A percentile compares a stretch with the other conserved stretches of the same genome.
Evolutionary conservation across 176 grass and related monocot genomes (phyloP).

Genomic region (Bolboschoenus planiculmis): DNA sequence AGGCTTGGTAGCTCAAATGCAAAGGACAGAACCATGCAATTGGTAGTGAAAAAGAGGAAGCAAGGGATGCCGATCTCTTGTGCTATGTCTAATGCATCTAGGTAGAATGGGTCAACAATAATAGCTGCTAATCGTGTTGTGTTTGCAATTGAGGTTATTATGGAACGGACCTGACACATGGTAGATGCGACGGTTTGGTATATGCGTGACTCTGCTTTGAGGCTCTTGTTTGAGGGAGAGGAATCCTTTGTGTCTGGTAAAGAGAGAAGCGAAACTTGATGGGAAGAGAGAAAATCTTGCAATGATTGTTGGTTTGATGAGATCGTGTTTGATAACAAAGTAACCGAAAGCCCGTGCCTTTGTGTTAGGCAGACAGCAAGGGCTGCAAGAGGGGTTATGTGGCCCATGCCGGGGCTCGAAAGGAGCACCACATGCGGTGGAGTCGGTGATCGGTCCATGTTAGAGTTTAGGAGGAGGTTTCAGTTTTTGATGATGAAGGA

Average conservation of each 20-base stretch:
- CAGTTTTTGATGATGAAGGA: too few species aligned
- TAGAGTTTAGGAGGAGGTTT: too few species aligned
- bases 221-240: slow-evolving; percentile 7
- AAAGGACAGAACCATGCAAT: slow-evolving; percentile 44
- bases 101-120: slow-evolving; percentile 37
- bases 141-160: background rate
- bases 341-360: slow-evolving; percentile 22
- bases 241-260: slow-evolving; percentile 39
- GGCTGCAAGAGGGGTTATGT: slow-evolving; percentile 51
- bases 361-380: slow-evolving; percentile 40
- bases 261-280: slow-evolving; percentile 23
- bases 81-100: slow-evolving; percentile 45
- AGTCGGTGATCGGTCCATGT: too few species aligned
- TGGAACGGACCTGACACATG: background rate
- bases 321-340: slow-evolving; percentile 38
- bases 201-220: slow-evolving; percentile 42
- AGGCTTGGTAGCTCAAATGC: slow-evolving; percentile 38
- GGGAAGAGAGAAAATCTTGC: slow-evolving; percentile 20
- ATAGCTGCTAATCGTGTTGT: slow-evolving; percentile 26
- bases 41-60: slow-evolving; percentile 46
- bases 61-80: slow-evolving; percentile 4
- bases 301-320: slow-evolving; percentile 28
- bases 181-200: slow-evolving; percentile 13
- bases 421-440: slow-evolving; percentile 38
- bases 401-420: slow-evolving; percentile 37